Evolutionary conservation across 345 rosid species (phyloP).

Genomic region (Camelina sativa): DNA sequence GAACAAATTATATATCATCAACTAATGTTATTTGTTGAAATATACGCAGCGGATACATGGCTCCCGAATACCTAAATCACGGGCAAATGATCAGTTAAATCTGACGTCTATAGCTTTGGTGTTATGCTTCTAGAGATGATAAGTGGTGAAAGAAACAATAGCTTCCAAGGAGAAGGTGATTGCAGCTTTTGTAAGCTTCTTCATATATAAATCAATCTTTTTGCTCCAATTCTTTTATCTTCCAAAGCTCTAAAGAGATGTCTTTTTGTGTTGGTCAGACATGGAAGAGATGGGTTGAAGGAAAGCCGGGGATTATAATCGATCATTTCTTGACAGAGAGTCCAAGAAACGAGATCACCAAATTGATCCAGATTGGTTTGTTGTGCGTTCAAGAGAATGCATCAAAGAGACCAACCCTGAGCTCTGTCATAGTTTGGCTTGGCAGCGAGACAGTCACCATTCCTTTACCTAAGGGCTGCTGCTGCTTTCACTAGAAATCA

Average conservation of each 20-base stretch:
- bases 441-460: conserved; percentile 39
- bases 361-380: conserved; percentile 48
- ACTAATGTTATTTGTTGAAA: background rate
- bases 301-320: conserved; percentile 43
- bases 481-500: conserved; percentile 44
- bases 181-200: conserved; percentile 18
- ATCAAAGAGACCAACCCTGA: conserved; percentile 51
- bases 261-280: conserved; percentile 36
- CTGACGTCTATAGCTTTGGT: conserved; percentile 56
- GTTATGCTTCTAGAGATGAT: conserved; percentile 52
- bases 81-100: conserved; percentile 53
- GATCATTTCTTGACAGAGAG: conserved; percentile 42
- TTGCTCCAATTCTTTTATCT: conserved; percentile 21
- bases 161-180: conserved; percentile 23
- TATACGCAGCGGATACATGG: conserved; percentile 56
- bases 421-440: conserved; percentile 48
- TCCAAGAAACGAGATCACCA: conserved; percentile 7
- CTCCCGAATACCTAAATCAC: conserved; percentile 47
- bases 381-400: conserved; percentile 55
- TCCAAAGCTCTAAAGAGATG: background rate
- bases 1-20: background rate
- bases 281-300: conserved; percentile 57
- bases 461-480: conserved; percentile 45
- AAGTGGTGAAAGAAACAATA: conserved; percentile 48
- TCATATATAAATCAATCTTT: conserved; percentile 13